These are phyloP conservation scores for Lactarius indigo DNA, from an alignment of 768 basidiomycete species.

Conservation along the genomic window DNA sequence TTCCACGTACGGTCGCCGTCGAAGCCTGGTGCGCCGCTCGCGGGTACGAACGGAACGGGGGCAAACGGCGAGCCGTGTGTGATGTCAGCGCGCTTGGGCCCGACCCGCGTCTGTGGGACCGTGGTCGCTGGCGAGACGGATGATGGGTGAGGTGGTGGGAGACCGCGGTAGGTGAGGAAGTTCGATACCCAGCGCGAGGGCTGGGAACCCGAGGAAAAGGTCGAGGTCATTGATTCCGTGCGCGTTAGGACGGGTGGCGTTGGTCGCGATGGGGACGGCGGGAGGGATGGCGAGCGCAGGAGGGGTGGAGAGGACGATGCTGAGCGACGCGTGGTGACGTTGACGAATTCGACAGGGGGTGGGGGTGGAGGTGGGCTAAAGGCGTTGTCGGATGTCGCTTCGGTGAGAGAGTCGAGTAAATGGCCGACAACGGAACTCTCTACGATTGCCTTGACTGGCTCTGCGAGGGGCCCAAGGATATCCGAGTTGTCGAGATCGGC, in stretches of 20 bases:
- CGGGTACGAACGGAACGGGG: conserved; percentile 41
- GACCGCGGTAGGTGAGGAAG: conserved; percentile 36
- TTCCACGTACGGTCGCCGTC: conserved; percentile 66
- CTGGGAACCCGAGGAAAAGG: conserved; percentile 44
- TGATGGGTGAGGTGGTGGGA: not conserved
- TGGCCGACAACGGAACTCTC: not conserved
- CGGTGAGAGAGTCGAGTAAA: conserved; percentile 20
- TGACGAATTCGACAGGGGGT: conserved; percentile 10
- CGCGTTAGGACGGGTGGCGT: conserved; percentile 37
- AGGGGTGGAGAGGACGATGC: conserved; percentile 20
- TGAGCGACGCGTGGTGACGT: conserved; percentile 10
- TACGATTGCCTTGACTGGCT: not conserved
- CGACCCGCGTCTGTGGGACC: conserved; percentile 13
- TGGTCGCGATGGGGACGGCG: conserved; percentile 34
- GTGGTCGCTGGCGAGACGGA: not conserved
- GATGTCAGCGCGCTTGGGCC: conserved; percentile 26
- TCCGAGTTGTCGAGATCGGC: not conserved
- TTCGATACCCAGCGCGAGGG: conserved; percentile 52
- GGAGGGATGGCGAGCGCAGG: conserved; percentile 32
- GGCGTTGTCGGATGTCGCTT: conserved; percentile 14
- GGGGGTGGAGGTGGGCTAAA: conserved; percentile 3
- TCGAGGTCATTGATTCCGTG: conserved; percentile 29
- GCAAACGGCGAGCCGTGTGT: conserved; percentile 53
- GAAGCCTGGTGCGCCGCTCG: conserved; percentile 75
- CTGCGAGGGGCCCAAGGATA: not conserved